Evolutionary conservation across 169 alveolate species (phyloP).

Genomic region (Plasmodium berghei): DNA sequence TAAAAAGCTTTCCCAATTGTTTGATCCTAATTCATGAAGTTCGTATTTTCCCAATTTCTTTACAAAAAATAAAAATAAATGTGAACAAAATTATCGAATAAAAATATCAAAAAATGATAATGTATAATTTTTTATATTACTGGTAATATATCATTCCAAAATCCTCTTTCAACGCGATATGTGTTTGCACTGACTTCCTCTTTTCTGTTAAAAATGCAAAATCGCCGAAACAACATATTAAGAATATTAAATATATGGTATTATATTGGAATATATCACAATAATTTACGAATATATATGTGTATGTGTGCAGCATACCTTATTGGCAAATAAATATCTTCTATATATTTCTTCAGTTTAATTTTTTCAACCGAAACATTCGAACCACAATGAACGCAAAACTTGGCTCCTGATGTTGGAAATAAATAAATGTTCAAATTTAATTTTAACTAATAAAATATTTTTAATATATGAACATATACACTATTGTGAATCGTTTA

Average conservation of each 20-base stretch:
- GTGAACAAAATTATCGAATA: slow-evolving; percentile 17
- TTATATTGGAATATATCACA: no score
- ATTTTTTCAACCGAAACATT: slow-evolving; percentile 59
- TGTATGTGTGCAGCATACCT: slow-evolving; percentile 14
- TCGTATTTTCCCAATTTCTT: slow-evolving; percentile 72
- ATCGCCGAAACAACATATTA: no score
- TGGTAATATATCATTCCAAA: slow-evolving; percentile 60
- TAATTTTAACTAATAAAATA: no score
- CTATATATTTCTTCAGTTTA: slow-evolving; percentile 65
- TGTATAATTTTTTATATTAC: slow-evolving; percentile 10
- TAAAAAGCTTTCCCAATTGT: slow-evolving; percentile 65
- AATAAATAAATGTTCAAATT: slow-evolving; percentile 3
- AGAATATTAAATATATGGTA: no score
- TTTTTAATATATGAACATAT: neutral
- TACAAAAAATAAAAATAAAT: slow-evolving; percentile 9
- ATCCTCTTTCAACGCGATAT: slow-evolving; percentile 55
- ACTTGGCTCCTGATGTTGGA: slow-evolving; percentile 32
- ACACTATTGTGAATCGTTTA: no score
- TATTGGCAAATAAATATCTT: slow-evolving; percentile 68
- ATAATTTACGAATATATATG: neutral
- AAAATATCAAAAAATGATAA: neutral
- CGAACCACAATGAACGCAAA: slow-evolving; percentile 66
- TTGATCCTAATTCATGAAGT: slow-evolving; percentile 60
- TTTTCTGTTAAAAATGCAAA: slow-evolving; percentile 32
- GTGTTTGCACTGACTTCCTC: slow-evolving; percentile 72